Base-by-base conservation (phyloP, 139 green algal species). In the Spirogloea muscicola region DNA sequence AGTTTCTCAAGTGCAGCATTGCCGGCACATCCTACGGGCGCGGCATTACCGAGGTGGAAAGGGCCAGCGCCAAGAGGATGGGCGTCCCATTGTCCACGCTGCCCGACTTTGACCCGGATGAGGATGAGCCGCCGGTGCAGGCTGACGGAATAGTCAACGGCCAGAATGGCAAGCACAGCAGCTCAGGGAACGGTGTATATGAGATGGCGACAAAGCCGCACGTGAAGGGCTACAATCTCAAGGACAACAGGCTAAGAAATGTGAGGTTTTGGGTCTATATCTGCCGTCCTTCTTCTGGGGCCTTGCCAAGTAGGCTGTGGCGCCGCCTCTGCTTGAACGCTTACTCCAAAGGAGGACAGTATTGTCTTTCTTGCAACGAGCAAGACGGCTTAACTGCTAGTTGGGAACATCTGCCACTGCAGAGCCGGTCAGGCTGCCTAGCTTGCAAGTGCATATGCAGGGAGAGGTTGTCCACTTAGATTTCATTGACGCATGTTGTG, bases 1-100 rank as follows among this genome's bases (percentile, higher is more conserved):
- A 95, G 80, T 96, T 96, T 79, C 92, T 94, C 84, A 94, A 93
- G 65, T 91, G 86, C 83, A 90, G 84, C 64, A 91, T 96, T 44
- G 89, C 73, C 2, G 90, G 90, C 25, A 81, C 94, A 25, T 69
- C 65, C 16, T 96, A 96, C 58, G 91, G 91, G 33, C 76, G 77
- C n/a, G 91, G 91, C 18, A 77, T 93, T 25, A 96, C 91, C 0
- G 91, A 96, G 79, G 88, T 95, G 38, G 89, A 96, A 74, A 81
- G 81, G 27, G 63, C 72, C 27, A 61, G 72, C 21, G 57, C 68
- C 1, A 9, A 63, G 65, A 18, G 68, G 21, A n/a, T n/a, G 29
- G 65, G 65, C n/a, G 37, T 29, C 25, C 44, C 44, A 33, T 3
- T 96, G 90, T n/a, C n/a, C n/a, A n/a, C n/a, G n/a, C n/a, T n/a